phyloP scores from a whole-genome alignment of 306 rosid species.

The Begonia masoniana region DNA sequence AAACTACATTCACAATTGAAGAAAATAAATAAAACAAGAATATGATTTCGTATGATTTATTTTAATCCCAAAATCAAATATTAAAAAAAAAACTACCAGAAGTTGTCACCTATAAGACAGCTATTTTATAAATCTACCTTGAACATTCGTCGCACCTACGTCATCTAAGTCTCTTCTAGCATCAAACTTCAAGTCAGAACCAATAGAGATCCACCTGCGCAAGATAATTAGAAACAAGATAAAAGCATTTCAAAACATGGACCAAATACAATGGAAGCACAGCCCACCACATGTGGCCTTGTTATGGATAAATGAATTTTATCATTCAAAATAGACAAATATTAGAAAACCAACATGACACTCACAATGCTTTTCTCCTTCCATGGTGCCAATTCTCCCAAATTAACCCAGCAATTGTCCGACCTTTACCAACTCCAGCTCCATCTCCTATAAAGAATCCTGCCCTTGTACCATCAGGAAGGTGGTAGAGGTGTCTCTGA shows the following conservation, averaged over 20 bases:
- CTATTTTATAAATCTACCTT: slow-evolving; percentile 28
- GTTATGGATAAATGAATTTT: no score
- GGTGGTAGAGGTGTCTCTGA: slow-evolving; percentile 91
- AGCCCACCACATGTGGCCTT: background rate
- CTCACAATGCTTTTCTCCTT: slow-evolving; percentile 84
- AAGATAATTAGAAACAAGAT: slow-evolving; percentile 22
- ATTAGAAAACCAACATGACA: background rate
- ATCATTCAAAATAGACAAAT: no score
- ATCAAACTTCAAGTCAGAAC: slow-evolving; percentile 99
- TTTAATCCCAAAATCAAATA: background rate
- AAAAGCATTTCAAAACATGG: slow-evolving; percentile 19
- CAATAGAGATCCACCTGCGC: slow-evolving; percentile 98
- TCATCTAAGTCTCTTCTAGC: slow-evolving; percentile 97
- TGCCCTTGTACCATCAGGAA: slow-evolving; percentile 59
- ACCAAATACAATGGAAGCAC: slow-evolving; percentile 2
- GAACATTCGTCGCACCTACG: slow-evolving; percentile 60
- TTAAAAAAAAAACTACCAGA: background rate
- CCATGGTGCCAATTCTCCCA: slow-evolving; percentile 94
- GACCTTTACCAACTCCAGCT: slow-evolving; percentile 99
- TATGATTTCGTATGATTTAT: no score
- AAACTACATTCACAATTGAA: no score
- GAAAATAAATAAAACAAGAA: no score
- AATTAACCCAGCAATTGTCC: slow-evolving; percentile 89
- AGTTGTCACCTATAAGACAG: background rate
- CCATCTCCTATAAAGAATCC: slow-evolving; percentile 98